Conservation (phyloP, 2,329 filamentous ascomycete species). For the Ophiosphaerella herpotricha region DNA sequence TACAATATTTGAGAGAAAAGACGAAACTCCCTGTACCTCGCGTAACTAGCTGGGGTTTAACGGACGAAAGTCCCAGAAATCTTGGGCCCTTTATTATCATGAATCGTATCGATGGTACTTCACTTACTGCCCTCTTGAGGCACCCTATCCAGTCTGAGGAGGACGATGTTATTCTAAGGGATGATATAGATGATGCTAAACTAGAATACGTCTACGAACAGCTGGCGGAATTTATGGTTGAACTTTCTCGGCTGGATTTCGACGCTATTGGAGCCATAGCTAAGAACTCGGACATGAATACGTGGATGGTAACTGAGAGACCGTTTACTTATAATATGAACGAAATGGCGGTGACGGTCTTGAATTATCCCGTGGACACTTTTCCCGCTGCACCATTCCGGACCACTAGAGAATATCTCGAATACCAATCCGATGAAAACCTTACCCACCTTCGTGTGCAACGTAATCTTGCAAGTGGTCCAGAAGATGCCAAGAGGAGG, state of each 20-base stretch:
- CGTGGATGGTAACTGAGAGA: slow-evolving; percentile 36
- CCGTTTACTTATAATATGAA: slow-evolving; percentile 22
- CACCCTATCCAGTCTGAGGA: slow-evolving; percentile 13
- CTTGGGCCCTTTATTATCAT: slow-evolving; percentile 25
- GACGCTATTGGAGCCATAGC: slow-evolving; percentile 37
- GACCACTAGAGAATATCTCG: slow-evolving; percentile 20
- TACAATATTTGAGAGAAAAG: slow-evolving; percentile 15
- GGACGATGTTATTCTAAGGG: slow-evolving; percentile 6
- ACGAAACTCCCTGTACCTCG: slow-evolving; percentile 15
- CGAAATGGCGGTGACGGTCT: slow-evolving; percentile 19
- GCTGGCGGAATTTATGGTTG: slow-evolving; percentile 18
- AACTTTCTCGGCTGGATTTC: slow-evolving; percentile 17
- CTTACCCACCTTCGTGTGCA: slow-evolving; percentile 25
- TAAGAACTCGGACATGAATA: slow-evolving; percentile 22
- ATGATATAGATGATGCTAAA: slow-evolving; percentile 10
- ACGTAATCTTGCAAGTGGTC: slow-evolving; percentile 25
- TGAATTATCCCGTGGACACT: slow-evolving; percentile 29
- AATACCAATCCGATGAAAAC: slow-evolving; percentile 19
- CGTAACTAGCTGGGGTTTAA: slow-evolving; percentile 15
- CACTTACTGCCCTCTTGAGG: slow-evolving; percentile 10
- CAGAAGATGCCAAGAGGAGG: slow-evolving; percentile 26
- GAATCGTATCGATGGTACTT: slow-evolving; percentile 16
- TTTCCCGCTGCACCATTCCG: slow-evolving; percentile 37
- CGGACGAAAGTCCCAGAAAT: slow-evolving; percentile 15
- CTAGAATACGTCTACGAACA: slow-evolving; percentile 28